Conservation (phyloP, 495 filamentous ascomycete species). For the Friedmanniomyces endolithicus region DNA sequence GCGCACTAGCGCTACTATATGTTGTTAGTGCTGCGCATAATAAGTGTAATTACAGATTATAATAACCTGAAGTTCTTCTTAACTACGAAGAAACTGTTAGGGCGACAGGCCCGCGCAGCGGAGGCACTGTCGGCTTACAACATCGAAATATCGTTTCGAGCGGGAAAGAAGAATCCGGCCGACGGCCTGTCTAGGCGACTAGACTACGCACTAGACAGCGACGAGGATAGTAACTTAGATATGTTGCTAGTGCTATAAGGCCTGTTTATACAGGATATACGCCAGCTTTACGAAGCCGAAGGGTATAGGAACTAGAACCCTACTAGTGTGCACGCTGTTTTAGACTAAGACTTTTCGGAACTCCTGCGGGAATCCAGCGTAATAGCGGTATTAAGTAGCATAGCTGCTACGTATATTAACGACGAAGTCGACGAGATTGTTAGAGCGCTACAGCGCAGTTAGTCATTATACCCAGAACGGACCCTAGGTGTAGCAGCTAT, state of each 20-base stretch:
- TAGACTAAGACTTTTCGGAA: no score
- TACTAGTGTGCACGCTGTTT: no score
- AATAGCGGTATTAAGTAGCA: no score
- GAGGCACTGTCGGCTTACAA: slow-evolving; percentile 8
- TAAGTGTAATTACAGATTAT: slow-evolving; percentile 10
- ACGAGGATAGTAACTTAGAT: background rate
- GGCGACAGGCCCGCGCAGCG: background rate
- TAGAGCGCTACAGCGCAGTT: no score
- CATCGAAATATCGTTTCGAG: slow-evolving; percentile 2
- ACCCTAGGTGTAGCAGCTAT: no score
- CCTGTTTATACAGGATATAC: background rate
- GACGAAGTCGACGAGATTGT: no score
- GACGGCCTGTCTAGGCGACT: background rate
- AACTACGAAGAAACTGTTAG: slow-evolving; percentile 7
- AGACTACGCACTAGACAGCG: background rate
- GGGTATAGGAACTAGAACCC: background rate
- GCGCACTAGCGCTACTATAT: slow-evolving; percentile 3
- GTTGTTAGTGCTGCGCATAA: background rate
- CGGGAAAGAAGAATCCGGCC: background rate
- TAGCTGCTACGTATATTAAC: no score
- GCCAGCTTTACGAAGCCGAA: background rate
- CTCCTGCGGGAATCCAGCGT: no score
- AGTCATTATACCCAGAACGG: no score
- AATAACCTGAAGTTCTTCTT: slow-evolving; percentile 15
- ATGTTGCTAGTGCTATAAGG: background rate